Conservation (phyloP, 2,329 filamentous ascomycete genomes). For the Xylariaceae sp. region DNA sequence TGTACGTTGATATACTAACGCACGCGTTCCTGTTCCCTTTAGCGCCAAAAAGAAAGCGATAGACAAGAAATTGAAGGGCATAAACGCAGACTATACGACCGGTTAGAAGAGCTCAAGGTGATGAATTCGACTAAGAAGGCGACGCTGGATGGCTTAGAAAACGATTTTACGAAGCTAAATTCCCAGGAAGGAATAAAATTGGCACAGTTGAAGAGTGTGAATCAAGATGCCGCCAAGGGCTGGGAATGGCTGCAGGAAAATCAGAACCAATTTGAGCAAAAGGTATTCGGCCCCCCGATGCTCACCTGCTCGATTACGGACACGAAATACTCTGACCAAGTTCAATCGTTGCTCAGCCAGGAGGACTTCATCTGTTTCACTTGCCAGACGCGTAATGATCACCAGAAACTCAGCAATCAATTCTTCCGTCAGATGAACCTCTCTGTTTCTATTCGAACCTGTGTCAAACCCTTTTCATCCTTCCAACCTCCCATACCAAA, state of each 20-base stretch:
- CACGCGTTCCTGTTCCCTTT: constrained; percentile 13
- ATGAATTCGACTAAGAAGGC: constrained; percentile 41
- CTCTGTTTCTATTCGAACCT: constrained; percentile 67
- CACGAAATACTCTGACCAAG: constrained; percentile 55
- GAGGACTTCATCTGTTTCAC: constrained; percentile 67
- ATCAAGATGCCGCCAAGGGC: constrained; percentile 61
- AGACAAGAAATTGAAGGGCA: constrained; percentile 49
- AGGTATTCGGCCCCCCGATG: constrained; percentile 77
- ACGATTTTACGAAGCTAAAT: constrained; percentile 57
- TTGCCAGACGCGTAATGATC: constrained; percentile 70
- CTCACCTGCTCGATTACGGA: constrained; percentile 77
- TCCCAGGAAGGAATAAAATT: constrained; percentile 73
- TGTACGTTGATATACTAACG: neutral
- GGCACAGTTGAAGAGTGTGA: constrained; percentile 57
- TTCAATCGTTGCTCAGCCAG: constrained; percentile 48
- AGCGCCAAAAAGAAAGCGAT: constrained; percentile 60
- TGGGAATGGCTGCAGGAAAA: constrained; percentile 83
- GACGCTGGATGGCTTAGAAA: constrained; percentile 39
- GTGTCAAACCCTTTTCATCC: constrained; percentile 48
- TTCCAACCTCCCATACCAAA: constrained; percentile 53
- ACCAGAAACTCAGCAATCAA: constrained; percentile 63
- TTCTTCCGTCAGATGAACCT: constrained; percentile 62
- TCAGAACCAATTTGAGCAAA: constrained; percentile 62
- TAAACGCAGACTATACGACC: constrained; percentile 34
- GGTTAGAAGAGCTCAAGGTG: constrained; percentile 38